Base-by-base conservation (phyloP, 768 basidiomycete species). In the Mycena rosella region DNA sequence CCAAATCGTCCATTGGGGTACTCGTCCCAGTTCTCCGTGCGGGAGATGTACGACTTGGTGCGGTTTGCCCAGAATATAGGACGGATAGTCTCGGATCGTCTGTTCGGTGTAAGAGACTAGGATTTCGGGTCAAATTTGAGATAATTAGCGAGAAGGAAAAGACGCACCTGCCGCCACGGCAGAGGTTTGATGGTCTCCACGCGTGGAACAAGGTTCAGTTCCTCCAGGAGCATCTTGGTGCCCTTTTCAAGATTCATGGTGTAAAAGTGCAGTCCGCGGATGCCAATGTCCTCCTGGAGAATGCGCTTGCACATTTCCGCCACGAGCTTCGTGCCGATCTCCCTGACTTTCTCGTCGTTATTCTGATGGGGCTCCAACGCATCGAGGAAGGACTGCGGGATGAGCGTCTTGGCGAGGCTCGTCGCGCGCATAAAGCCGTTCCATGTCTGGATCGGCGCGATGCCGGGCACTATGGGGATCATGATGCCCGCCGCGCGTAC, bases 41-140 rank as follows among this genome's bases (percentile, higher is more conserved):
- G 92, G 10, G 94, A 94, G 51, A 99, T 84, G 78, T 99, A 99
- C 1, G 96, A 98, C 76, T 96, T 93, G 40, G 96, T 88, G 42
- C 97, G 87, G 81, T 99, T 99, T 15, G 98, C 96, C 96, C 97
- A 99, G 84, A 99, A 99, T 76, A 99, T 99, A 4, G 98, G 98
- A 36, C 98, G 92, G 70, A 97, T 99, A 53, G 88, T 92, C 80
- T 99, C 98, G 70, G 89, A 85, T 55, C 97, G 92, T 63, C 98
- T 87, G 75, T 87, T 94, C 22, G 96, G 96, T 2, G 97, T 99
- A 72, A 99, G 92, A 22, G 91, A 95, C 93, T 96, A 75, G 18
- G 60, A 47, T 48, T 60, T 22, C 36, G 32, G 54, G 45, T 78
- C 27, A 74, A 20, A 61, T 65, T 48, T 38, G 30, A 38, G 36